Conservation (phyloP, 192 early-diverging fungal genomes). For the Coemansia nantahalensis region DNA sequence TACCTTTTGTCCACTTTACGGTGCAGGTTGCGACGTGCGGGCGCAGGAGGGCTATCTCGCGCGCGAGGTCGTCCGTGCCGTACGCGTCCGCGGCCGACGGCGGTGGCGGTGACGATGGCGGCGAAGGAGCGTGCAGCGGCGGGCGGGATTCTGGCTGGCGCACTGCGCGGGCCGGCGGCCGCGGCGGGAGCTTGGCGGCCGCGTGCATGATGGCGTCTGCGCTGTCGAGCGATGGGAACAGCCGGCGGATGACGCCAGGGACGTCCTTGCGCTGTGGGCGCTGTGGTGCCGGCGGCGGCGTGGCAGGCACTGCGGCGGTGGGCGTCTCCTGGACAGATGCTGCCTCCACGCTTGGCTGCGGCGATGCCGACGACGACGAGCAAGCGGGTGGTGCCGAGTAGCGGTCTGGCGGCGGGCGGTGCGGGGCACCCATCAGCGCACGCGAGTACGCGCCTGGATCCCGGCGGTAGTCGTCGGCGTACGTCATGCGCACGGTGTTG, state of each 20-base stretch:
- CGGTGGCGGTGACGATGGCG: too few species aligned
- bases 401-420: background rate
- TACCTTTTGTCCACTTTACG: slow-evolving; percentile 50
- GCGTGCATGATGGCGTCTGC: slow-evolving; percentile 6
- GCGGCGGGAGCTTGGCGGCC: background rate
- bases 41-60: slow-evolving; percentile 26
- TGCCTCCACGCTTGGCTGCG: too few species aligned
- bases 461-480: slow-evolving; percentile 44
- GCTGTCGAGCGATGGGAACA: slow-evolving; percentile 35
- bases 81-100: too few species aligned
- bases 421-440: slow-evolving; percentile 36
- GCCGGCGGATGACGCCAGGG: slow-evolving; percentile 28
- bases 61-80: slow-evolving; percentile 24
- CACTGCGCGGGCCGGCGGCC: background rate
- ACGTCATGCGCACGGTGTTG: slow-evolving; percentile 24
- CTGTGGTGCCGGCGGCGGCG: background rate
- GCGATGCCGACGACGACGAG: slow-evolving; percentile 1
- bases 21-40: slow-evolving; percentile 25
- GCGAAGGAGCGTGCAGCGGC: too few species aligned
- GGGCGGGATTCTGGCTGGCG: too few species aligned
- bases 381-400: slow-evolving; percentile 5
- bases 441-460: slow-evolving; percentile 47
- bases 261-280: background rate
- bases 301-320: background rate
- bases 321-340: too few species aligned